Evolutionary conservation across 2,329 filamentous ascomycete genomes (phyloP).

Genomic region (Phialophora expanda): DNA sequence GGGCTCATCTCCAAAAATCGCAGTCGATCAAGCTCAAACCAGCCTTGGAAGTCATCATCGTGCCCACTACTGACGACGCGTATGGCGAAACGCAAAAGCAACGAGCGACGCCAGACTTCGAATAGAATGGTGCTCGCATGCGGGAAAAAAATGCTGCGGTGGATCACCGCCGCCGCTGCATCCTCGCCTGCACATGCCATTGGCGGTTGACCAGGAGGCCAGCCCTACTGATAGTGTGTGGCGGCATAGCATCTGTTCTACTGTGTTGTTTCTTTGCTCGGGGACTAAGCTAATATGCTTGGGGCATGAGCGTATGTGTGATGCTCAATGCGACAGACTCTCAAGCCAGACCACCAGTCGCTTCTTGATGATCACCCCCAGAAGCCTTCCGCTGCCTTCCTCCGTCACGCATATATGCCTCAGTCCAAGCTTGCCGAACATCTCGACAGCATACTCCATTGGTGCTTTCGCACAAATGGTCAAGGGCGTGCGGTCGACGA

Average conservation of each 20-base stretch:
- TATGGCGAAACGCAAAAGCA: neutral
- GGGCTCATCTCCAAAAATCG: neutral
- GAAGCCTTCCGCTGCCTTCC: conserved; percentile 56
- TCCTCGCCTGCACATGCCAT: neutral
- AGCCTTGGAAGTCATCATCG: neutral
- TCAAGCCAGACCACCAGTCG: conserved; percentile 60
- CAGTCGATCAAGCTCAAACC: neutral
- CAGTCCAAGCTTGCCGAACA: conserved; percentile 64
- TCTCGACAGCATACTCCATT: conserved; percentile 64
- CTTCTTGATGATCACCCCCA: conserved; percentile 65
- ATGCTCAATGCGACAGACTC: conserved; percentile 42
- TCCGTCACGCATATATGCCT: conserved; percentile 60
- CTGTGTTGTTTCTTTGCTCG: neutral
- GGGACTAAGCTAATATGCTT: neutral
- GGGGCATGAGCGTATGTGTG: neutral
- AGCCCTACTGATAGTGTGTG: neutral
- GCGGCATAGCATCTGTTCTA: neutral
- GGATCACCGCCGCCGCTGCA: neutral
- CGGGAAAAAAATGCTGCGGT: neutral
- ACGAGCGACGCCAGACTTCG: neutral
- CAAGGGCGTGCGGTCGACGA: conserved; percentile 62
- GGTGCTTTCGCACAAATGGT: conserved; percentile 58
- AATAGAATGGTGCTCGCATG: neutral
- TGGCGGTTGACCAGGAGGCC: neutral
- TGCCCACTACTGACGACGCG: neutral